A percentile compares a stretch with the other conserved stretches of the same genome.
Evolutionary conservation across 148 eudicot species (phyloP).

Genomic region (Tetragonia tetragonoides): DNA sequence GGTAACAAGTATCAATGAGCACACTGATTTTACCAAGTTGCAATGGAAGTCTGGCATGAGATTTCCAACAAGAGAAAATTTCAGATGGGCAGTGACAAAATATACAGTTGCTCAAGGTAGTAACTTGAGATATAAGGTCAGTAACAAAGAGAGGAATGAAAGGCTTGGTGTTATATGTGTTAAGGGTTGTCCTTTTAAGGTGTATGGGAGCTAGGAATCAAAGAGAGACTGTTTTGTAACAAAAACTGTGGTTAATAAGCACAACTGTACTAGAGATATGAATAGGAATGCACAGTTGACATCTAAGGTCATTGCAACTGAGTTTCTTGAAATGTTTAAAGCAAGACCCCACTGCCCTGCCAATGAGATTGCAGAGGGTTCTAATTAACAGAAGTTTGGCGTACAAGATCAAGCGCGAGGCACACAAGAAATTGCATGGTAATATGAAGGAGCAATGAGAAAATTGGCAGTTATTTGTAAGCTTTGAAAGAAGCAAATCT

Average conservation of each 20-base stretch:
- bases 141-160: not conserved
- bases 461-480: not conserved
- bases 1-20: not conserved
- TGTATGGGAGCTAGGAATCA: not conserved
- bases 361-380: not conserved
- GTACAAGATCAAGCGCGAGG: not conserved
- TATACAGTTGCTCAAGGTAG: conserved; percentile 1
- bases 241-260: not conserved
- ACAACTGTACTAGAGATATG: not conserved
- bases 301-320: not conserved
- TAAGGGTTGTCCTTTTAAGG: not conserved
- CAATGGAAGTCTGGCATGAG: not conserved
- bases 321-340: conserved; percentile 1
- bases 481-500: not conserved
- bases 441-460: not conserved
- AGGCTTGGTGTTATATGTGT: not conserved
- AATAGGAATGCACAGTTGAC: not conserved
- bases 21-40: not conserved
- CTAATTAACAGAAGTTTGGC: not conserved
- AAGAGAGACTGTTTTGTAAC: not conserved
- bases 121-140: too few species aligned
- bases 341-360: not conserved
- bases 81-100: not conserved
- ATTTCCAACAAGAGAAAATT: not conserved
- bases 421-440: not conserved